phyloP scores from a whole-genome alignment of 2,329 filamentous ascomycete species.

The Beauveria sp. region DNA sequence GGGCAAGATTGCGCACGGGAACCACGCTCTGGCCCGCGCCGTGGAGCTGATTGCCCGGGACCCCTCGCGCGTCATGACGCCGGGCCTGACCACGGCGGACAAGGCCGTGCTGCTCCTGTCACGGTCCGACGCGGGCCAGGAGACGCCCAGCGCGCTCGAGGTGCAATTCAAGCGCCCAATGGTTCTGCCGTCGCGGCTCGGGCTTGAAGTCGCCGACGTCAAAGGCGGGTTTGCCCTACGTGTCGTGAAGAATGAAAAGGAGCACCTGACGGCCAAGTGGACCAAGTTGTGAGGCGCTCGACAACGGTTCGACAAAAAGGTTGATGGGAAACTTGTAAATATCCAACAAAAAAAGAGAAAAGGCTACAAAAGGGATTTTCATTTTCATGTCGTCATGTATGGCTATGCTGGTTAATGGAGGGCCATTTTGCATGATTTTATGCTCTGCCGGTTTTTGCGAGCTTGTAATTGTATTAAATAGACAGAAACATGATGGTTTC shows the following conservation, averaged over 20 bases:
- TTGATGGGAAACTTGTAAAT: neutral
- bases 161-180: constrained; percentile 10
- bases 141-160: constrained; percentile 8
- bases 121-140: neutral
- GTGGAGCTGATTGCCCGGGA: constrained; percentile 4
- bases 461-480: neutral
- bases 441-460: neutral
- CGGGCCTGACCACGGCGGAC: neutral
- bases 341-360: neutral
- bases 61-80: neutral
- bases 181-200: constrained; percentile 8
- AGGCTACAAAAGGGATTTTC: neutral
- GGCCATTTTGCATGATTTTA: neutral
- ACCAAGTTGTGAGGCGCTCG: neutral
- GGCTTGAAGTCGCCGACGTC: neutral
- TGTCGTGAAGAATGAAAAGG: constrained; percentile 9
- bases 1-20: constrained; percentile 11
- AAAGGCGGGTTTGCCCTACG: constrained; percentile 6
- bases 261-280: constrained; percentile 8
- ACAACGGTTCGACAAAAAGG: neutral
- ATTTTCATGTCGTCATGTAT: neutral
- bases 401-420: neutral
- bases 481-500: neutral
- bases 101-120: neutral
- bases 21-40: constrained; percentile 11